Evolutionary conservation across 805 yeast genomes (phyloP), one percentile per base, ranked within the genome.

Genomic region (Cyberlindnera bimundalis): DNA sequence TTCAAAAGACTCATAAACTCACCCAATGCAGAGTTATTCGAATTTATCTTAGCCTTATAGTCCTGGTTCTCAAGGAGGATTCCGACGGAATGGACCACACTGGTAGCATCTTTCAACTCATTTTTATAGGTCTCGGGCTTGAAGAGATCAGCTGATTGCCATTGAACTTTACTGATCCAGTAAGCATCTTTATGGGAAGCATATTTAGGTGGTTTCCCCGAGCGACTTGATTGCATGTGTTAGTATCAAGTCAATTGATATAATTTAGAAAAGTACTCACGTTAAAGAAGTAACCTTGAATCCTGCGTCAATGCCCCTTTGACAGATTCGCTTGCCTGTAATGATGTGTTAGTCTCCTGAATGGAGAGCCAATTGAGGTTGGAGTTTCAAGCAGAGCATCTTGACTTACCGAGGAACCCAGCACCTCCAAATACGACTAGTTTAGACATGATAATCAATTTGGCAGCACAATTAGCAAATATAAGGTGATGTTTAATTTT

Each of bases 41-140:
- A 48, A 25, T 55, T 56, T 68, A 68, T 29, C 3, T 72, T 56
- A 32, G 68, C 62, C 60, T 90, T 90, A 62, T 90, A 90, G 26
- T 73, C 67, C 42, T 69, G 72, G 51, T 84, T 77, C 47, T 84
- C 93, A 29, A 87, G 64, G 6, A 89, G 60, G 3, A 85, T 71
- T 0, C 98, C 98, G 39, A 89, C 68, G 0, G 93, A 74, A 58
- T 89, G 96, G 12, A 90, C 91, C 2, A 89, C 91, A 2, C 84
- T 78, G 35, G 73, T 67, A 1, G 79, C 74, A 27, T 71, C 70
- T 26, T 54, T 45, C 17, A 88, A 55, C 23, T 70, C 60, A 3
- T 66, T 59, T 15, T 55, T 50, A 55, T 86, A 86, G 0, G 84
- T 67, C 1, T 68, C 60, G 1, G 89, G 84, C 17, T 79, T 62